phyloP scores from a whole-genome alignment of 2,329 filamentous ascomycete genomes.

The Sporothrix sp. region DNA sequence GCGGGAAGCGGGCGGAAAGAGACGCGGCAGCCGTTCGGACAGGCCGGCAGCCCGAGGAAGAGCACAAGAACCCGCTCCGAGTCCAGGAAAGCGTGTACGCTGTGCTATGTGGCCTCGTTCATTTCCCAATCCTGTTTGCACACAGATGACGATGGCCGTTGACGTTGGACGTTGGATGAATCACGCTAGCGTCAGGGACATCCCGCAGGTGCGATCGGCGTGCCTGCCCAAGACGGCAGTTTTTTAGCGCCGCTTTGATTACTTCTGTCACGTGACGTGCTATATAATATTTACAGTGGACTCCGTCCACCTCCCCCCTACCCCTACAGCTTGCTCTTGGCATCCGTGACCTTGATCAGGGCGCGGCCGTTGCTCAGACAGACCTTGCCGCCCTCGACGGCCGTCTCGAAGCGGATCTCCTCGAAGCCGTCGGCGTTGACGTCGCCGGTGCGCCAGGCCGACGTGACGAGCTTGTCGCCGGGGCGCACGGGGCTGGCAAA shows the following conservation, averaged over 20 bases:
- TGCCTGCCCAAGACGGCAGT: background rate
- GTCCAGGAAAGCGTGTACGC: no score
- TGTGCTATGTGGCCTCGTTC: no score
- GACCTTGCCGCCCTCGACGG: conserved; percentile 71
- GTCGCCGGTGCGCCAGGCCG: conserved; percentile 71
- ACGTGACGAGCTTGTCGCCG: conserved; percentile 69
- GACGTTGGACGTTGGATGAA: background rate
- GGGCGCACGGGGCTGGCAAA: conserved; percentile 80
- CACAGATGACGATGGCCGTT: background rate
- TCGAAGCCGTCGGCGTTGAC: conserved; percentile 76
- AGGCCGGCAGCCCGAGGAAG: no score
- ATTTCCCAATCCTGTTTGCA: background rate
- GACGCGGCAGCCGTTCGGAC: no score
- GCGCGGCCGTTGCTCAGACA: conserved; percentile 81
- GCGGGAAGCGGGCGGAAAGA: no score
- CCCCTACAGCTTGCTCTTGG: conserved; percentile 54
- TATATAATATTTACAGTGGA: no score
- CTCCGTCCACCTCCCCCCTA: no score
- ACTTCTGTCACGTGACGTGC: no score
- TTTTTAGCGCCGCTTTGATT: background rate
- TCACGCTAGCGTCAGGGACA: background rate
- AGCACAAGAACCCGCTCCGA: background rate
- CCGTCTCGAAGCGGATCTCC: conserved; percentile 71
- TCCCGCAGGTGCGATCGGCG: background rate
- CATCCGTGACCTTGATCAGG: conserved; percentile 55